Base-by-base conservation (phyloP, 805 yeast genomes). In the Kurtzmaniella fragi region DNA sequence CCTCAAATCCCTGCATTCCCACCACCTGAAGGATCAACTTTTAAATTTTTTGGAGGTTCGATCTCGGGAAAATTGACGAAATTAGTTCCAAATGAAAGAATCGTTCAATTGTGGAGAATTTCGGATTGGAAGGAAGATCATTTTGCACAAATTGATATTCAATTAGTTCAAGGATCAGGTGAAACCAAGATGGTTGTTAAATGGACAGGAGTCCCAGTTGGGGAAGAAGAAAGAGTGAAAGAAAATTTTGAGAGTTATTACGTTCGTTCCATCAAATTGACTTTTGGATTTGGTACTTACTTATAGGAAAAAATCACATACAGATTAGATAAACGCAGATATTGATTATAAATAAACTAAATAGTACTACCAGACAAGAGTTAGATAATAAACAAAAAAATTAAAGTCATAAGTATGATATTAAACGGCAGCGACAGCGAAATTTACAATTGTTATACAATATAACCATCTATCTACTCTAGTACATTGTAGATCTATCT, bases 251-350 rank as follows among this genome's bases (percentile, higher is more conserved):
- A 88, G 52, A 88, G 86, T 44, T 86, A 89, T 63, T 93, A 93
- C 58, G 80, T 93, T 37, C 82, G 83, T 62, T 78, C 95, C 5
- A 91, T 93, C 55, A 93, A 89, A 67, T 57, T 87, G 32, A 84
- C 96, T 0, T 93, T 93, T 62, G 99, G 99, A 1, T 90, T 86
- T 59, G 98, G 98, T 13, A 86, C 93, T n/a, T 95, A 88, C 11
- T 68, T 88, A 50, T 87, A 66, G 25, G 5, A 20, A 20, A 5
- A 20, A 20, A 5, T 5, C 25, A 20, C 8, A 20, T 20, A 20
- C 25, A 20, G 5, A 5, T 5, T 20, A 20, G 32, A 27, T 14
- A 10, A 15, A 27, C 4, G 16, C 8, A 12, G 23, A 16, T 11
- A 34, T 20, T 30, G 32, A 30, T 9, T 14, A 30, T n/a, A 30